A percentile compares a stretch with the other conserved stretches of the same genome.
Conservation (phyloP, 768 basidiomycete species). For the Naematelia encephala region DNA sequence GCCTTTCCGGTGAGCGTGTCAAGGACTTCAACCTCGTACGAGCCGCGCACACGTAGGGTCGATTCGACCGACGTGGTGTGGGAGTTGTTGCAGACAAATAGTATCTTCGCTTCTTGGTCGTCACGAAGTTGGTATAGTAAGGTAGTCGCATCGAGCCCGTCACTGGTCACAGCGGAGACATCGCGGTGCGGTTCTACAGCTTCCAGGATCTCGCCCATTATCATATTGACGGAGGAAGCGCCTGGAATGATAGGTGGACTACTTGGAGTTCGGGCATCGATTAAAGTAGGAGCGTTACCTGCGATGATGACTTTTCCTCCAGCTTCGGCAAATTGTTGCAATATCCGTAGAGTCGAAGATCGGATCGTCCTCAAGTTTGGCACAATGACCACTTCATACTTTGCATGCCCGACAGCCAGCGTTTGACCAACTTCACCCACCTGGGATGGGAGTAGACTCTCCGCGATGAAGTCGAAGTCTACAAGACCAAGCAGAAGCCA, state of each 20-base stretch:
- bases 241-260: no score
- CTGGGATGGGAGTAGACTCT: slow-evolving; percentile 35
- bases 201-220: slow-evolving; percentile 18
- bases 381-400: slow-evolving; percentile 34
- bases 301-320: slow-evolving; percentile 34
- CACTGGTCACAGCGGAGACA: slow-evolving; percentile 22
- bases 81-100: slow-evolving; percentile 36
- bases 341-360: slow-evolving; percentile 21
- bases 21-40: slow-evolving; percentile 21
- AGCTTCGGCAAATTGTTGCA: slow-evolving; percentile 20
- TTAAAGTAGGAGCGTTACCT: slow-evolving; percentile 22
- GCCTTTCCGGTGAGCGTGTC: slow-evolving; percentile 17
- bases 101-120: slow-evolving; percentile 24
- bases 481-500: slow-evolving; percentile 32
- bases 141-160: slow-evolving; percentile 17
- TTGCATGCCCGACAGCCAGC: slow-evolving; percentile 26
- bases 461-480: slow-evolving; percentile 42
- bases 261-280: no score
- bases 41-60: slow-evolving; percentile 14
- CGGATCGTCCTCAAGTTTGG: slow-evolving; percentile 35
- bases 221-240: slow-evolving; percentile 19
- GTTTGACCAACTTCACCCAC: slow-evolving; percentile 24
- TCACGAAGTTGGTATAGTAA: slow-evolving; percentile 32
- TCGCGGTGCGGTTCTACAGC: slow-evolving; percentile 22
- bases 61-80: slow-evolving; percentile 22